These are phyloP conservation scores for Lodderomyces elongisporus DNA, from an alignment of 1,139 yeast genomes.

Conservation along the genomic window DNA sequence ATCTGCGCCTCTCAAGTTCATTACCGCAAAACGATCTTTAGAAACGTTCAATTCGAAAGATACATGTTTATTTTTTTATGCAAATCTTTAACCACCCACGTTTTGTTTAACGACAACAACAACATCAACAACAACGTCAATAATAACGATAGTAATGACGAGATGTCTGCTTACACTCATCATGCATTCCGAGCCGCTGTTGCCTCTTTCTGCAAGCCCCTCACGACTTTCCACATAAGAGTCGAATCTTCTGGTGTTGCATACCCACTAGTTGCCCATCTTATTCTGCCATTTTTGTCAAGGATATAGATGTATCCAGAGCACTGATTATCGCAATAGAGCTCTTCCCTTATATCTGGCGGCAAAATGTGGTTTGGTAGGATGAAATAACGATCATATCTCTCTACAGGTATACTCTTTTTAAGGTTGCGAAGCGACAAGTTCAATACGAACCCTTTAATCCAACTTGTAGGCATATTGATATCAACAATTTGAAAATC, in stretches of 20 bases:
- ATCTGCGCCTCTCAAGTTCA: too few relatives aligned
- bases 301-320: conserved; percentile 81
- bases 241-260: conserved; percentile 60
- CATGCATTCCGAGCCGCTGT: neutral
- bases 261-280: conserved; percentile 92
- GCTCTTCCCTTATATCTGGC: conserved; percentile 51
- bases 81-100: too few relatives aligned
- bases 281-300: conserved; percentile 65
- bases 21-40: too few relatives aligned
- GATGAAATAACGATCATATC: conserved; percentile 58
- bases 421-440: conserved; percentile 44
- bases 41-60: too few relatives aligned
- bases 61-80: too few relatives aligned
- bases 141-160: too few relatives aligned
- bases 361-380: conserved; percentile 60
- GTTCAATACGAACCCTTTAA: conserved; percentile 61
- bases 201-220: conserved; percentile 38
- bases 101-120: too few relatives aligned
- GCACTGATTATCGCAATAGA: conserved; percentile 68
- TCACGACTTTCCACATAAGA: conserved; percentile 64
- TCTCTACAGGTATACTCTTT: conserved; percentile 39
- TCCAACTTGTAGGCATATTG: conserved; percentile 64
- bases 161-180: too few relatives aligned
- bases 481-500: conserved; percentile 67
- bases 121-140: too few relatives aligned